These are phyloP conservation scores for Brassica nigra DNA, from an alignment of 345 rosid genomes.

Conservation along the genomic window DNA sequence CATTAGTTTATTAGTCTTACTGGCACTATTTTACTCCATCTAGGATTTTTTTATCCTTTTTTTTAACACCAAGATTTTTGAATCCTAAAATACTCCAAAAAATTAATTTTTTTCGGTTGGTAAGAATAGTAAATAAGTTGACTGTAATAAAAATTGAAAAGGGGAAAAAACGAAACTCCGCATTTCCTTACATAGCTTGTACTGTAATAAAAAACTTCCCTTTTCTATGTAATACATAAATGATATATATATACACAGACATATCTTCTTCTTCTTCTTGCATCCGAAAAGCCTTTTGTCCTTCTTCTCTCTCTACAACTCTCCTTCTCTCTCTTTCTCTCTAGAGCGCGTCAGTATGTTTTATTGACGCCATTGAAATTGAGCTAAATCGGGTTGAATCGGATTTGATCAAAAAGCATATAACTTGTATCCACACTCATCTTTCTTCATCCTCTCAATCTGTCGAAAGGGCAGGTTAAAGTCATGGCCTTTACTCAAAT, in stretches of 20 bases:
- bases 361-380: conserved; percentile 45
- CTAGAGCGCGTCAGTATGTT: conserved; percentile 40
- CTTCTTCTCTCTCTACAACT: conserved; percentile 21
- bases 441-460: background rate
- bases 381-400: conserved; percentile 26
- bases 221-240: background rate
- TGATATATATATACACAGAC: conserved; percentile 20
- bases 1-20: background rate
- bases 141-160: conserved; percentile 6
- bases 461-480: background rate
- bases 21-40: background rate
- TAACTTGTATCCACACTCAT: background rate
- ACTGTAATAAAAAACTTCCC: conserved; percentile 14
- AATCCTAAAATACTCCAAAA: background rate
- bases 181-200: conserved; percentile 11
- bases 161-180: conserved; percentile 1
- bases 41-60: background rate
- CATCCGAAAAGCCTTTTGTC: conserved; percentile 34
- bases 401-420: conserved; percentile 19
- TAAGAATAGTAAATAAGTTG: background rate
- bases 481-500: conserved; percentile 19
- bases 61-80: too few species aligned
- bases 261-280: conserved; percentile 36
- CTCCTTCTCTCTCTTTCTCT: conserved; percentile 1
- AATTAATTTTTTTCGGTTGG: background rate